Base-by-base conservation (phyloP, 2,329 filamentous ascomycete genomes). In the Xenoacremonium recifei region DNA sequence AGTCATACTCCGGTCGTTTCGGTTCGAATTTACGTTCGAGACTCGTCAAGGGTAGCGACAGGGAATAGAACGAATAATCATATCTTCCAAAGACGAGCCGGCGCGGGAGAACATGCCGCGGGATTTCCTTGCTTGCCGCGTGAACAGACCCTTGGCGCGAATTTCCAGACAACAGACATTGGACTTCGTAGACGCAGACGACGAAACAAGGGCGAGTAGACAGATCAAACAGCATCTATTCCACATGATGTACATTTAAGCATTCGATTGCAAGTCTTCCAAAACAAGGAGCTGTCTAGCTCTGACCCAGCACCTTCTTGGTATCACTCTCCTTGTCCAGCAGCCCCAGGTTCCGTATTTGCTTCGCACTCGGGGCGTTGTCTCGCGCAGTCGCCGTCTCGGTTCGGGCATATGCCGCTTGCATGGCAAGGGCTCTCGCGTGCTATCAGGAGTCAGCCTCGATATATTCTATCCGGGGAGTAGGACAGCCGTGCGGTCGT, bases 301-400 rank as follows among this genome's bases (percentile, higher is more conserved):
- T 59, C 42, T 58, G 60, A 25, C 68, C 70, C 37, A 79, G 54
- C 43, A 80, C 75, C 62, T 78, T 76, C 63, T 84, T 80, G 42
- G 84, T 80, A 56, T 93, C 87, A 57, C 95, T 87, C 54, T 93
- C 85, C 67, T 89, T 89, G 61, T 85, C 84, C 57, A 97, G 62
- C 53, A 96, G 68, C 33, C 92, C 92, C 49, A 97, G 67, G 65
- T 86, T 90, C 67, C 89, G 79, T 76, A 97, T 95, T 73, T 93
- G 82, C 46, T 87, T 89, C 5, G 87, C 87, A 50, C 80, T 90
- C 47, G 89, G 89, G 44, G 82, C 85, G 60, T 89, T 84, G 63
- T 93, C 88, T 71, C 88, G 81, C 50, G 86, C 79, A 57, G 85
- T 83, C 56, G 85, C 76, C 42, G 84, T 78, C 67, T 89, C 83